Evolutionary conservation across 805 yeast species (phyloP), one percentile per base, ranked within the genome.

Genomic region (Limtongia smithiae): DNA sequence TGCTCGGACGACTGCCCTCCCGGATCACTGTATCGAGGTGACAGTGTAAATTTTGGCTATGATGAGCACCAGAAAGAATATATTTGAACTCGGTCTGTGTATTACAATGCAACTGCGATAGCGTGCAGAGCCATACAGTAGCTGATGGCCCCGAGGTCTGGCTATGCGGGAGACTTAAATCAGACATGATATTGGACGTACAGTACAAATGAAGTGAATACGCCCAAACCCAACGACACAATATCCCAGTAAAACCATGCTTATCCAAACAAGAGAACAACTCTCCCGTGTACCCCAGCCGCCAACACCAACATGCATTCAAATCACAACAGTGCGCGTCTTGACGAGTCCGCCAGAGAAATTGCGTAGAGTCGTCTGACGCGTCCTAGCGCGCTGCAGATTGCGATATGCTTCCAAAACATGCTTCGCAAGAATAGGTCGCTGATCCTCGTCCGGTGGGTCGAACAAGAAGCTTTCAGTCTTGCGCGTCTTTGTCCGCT

Each of bases 381-480:
- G 76, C 60, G 77, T 78, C 37, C 75, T 74, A 1, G 68, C 69
- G 1, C 72, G 68, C 65, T 89, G 96, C 37, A 87, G 66, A 45
- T 83, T 69, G 61, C 96, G 72, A 89, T 93, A 88, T 0, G 97
- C 96, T 62, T 88, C 96, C 51, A 82, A 82, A 9, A 90, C 81
- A 65, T 90, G 96, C 50, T 79, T 78, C 0, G 91, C 86, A 63
- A 79, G 71, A 32, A 90, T 74, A 0, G 96, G 96, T 48, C 78
- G 78, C 14, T 82, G 84, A 44, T 82, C 79, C 60, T 86, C 87
- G 60, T 88, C 95, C 0, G 96, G 96, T 31, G 85, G 91, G 66
- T 87, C 96, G 64, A 89, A 89, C 41, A 89, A 66, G 60, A 65
- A 64, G 50, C 82, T 76, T 51, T 77, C 78, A 30, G 77, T 67